phyloP scores from a whole-genome alignment of 805 yeast species.

The Tetrapisispora nanseiensis region DNA sequence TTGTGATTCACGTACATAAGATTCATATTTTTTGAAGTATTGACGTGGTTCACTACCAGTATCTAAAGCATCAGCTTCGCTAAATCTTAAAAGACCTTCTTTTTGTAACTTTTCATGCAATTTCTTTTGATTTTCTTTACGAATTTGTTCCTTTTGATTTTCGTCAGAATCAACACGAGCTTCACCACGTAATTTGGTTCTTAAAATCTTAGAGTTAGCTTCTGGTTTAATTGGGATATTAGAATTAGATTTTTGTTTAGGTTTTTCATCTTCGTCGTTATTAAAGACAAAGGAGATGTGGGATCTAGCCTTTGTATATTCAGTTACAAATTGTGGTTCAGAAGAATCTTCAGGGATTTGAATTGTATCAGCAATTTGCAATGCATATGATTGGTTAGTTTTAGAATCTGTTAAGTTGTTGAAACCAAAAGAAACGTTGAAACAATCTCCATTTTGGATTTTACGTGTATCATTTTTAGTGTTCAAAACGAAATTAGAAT shows the following conservation, averaged over 20 bases:
- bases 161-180: conserved; percentile 59
- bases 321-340: conserved; percentile 60
- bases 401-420: conserved; percentile 44
- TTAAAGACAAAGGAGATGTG: conserved; percentile 81
- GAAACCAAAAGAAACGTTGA: conserved; percentile 72
- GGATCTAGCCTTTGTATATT: conserved; percentile 56
- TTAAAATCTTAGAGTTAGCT: conserved; percentile 53
- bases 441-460: conserved; percentile 61
- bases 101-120: conserved; percentile 78
- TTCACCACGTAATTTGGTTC: conserved; percentile 72
- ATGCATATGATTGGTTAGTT: conserved; percentile 52
- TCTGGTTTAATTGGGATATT: conserved; percentile 27
- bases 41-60: conserved; percentile 40
- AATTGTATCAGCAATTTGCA: conserved; percentile 73
- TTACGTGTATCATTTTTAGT: conserved; percentile 54
- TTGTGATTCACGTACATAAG: conserved; percentile 88
- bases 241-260: conserved; percentile 33
- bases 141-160: conserved; percentile 61
- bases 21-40: conserved; percentile 80
- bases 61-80: conserved; percentile 66
- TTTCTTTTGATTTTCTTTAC: conserved; percentile 73
- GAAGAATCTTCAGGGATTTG: conserved; percentile 42
- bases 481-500: conserved; percentile 62
- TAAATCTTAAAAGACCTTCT: conserved; percentile 75
- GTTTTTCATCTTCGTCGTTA: conserved; percentile 44